Base-by-base conservation (phyloP, 2,329 filamentous ascomycete species). In the Metarhizium guizhouense region DNA sequence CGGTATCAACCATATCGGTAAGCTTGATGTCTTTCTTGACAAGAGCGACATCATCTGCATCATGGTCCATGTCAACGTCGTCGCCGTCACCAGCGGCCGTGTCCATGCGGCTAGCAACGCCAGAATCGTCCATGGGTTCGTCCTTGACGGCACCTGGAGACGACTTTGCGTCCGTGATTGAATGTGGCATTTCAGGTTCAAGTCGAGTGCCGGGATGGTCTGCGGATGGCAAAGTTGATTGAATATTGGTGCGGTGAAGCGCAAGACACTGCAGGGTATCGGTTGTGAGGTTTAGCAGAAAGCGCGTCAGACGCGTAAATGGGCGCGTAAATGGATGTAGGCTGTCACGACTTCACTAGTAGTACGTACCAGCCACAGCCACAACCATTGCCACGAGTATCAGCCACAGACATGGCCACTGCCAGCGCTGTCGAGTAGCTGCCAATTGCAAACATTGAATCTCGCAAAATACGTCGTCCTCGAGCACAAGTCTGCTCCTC, bases 1-100 rank as follows among this genome's bases (percentile, higher is more conserved):
- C 73, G 59, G 83, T 80, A 38, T 72, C 76, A 55, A 85, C 85
- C 11, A 86, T 61, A 4, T 84, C 80, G 51, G 84, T 81, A 6
- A 86, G 69, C 56, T 80, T 82, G 48, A 76, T 70, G 45, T 78
- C 74, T 29, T 75, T 72, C 57, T 76, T 76, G 14, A 52, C 59
- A 2, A 65, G 59, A 13, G 58, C 55, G 13, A 64, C 57, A 42
- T 66, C 59, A 42, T 68, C 61, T 29, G 65, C 59, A 50, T 72
- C 72, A 51, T 72, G 69, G 25, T 63, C 67, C 74, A 77, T 77
- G 43, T 71, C 68, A 54, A 76, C 67, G 54, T 77, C 74, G 53
- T 60, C 74, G 53, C 60, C 67, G 42, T 69, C 69, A 30, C 54
- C 56, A 18, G 55, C 54, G 68, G 68, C 58, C 59, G 62, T 51